Evolutionary conservation across 306 rosid genomes (phyloP), one percentile per base, ranked within the genome.

Genomic region (Ormosia emarginata): DNA sequence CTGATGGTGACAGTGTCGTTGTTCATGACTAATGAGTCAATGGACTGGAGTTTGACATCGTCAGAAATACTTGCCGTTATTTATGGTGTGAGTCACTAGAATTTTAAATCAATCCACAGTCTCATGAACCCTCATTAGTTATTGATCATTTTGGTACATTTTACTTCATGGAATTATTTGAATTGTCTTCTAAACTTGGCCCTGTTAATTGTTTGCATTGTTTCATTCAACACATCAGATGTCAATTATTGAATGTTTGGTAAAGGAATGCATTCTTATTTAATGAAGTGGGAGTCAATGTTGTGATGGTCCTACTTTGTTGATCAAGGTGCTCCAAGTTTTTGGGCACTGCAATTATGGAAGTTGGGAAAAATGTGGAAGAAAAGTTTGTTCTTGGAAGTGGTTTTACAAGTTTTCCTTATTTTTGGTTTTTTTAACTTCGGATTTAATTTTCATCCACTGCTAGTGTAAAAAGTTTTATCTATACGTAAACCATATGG

Each of bases 41-140:
- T 90, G 8, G 84, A 83, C 70, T 95, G 99, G 99, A 92, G 77
- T 56, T 86, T 95, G 89, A 92, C 91, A 7, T 14, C 34, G 18
- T 92, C 99, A 6, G 97, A 95, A 89, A 46, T 88, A 69, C 62
- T 95, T 44, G 97, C 99, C 17, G 98, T 95, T 78, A 75, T 92
- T 52, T 95, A 95, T 78, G 99, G 91, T 74, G 99, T 93, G 85
- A 88, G 94, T 86, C 53, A 8, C 87, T 76, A 11, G 33, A 37
- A 47, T 75, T 64, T 85, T 62, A 75, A 80, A 41, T 72, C 32
- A 68, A 58, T 62, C 34, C 58, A 9, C 53, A 29, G 63, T 72
- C 68, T 67, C 63, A 58, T 32, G 44, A 74, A 3, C 63, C 43
- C 43, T 67, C 34, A 7, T 68, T 49, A 79, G 32, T 66, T 37